Evolutionary conservation across 805 yeast species (phyloP), one percentile per base, ranked within the genome.

Genomic region (Teunomyces gatunensis): DNA sequence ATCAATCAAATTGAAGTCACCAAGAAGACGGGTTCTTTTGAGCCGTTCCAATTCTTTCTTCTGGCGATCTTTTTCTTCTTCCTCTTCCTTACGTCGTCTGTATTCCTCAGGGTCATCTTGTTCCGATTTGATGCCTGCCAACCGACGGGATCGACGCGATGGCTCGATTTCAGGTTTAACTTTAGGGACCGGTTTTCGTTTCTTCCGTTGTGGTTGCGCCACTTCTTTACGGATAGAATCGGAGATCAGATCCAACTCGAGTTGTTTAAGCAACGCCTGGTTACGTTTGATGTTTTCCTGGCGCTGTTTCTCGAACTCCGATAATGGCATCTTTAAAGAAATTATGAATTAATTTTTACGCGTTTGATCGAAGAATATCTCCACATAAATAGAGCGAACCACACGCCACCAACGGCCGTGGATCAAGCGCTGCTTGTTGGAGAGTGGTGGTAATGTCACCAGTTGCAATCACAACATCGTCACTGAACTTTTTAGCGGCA

Each of bases 201-300:
- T 58, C 57, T 53, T 58, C 47, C 58, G 33, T 12, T 55, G 55
- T 17, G 49, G 44, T 43, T 28, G 50, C n/a, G 66, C 52, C 47
- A 76, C 63, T 45, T 80, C 86, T 11, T 68, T 67, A 23, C 75
- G 66, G 43, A 86, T 78, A 2, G 81, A 81, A 28, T 69, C 65
- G 1, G 85, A 74, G 3, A 85, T 64, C 10, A 80, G 67, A 44
- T 81, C 83, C 15, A 92, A 71, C 53, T 89, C 86, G 53, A 92
- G 74, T 54, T 85, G 81, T 55, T 80, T 75, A 45, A 92, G 71
- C 20, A 91, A 76, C 54, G 83, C 87, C 62, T 83, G 82, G 66
- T 92, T 94, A 43, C 98, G 75, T 53, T 83, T 87, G 50, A 92
- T 94, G 60, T 89, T 89, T 49, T 81, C 88, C 58, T 78, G 83